Base-by-base conservation (phyloP, 2,329 filamentous ascomycete genomes). In the Trichoderma koningiopsis region DNA sequence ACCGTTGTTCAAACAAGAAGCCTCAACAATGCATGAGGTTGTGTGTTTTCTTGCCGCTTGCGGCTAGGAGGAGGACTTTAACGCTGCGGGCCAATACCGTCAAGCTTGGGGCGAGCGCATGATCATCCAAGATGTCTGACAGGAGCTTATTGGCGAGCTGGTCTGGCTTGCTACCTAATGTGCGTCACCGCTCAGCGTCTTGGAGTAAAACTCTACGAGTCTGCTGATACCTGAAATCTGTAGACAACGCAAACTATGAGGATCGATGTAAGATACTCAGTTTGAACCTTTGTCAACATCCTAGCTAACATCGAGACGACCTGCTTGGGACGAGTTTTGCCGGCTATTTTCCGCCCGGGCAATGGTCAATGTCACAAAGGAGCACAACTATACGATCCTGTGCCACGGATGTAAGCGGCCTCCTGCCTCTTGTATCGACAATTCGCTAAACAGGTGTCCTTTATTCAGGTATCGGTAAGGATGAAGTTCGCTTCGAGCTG, bases 131-230 rank as follows among this genome's bases (percentile, higher is more conserved):
- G 87, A 94, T 78, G 83, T 94, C 60, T 86, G 88, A 73, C 84
- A 85, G 74, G 90, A 92, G 79, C 92, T 94, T 76, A 85, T 94
- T 71, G 90, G 93, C 74, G 86, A 93, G 80, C 85, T 94, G 40
- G 91, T 90, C 83, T 93, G 89, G 85, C 89, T 87, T 66, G 91
- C 91, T 70, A 87, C 94, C 73, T 89, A 92, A 79, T 91, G 88
- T 71, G 59, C 29, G 29, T 29, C 29, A 5, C 29, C 29, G 29
- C 4, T 31, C 29, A 31, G 29, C 29, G 29, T 31, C 29, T 31
- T 31, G 29, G 29, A 31, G 29, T 27, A 27, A 31, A 31, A 7
- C 6, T 31, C 29, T 31, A 31, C 29, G 29, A 31, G 6, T 5
- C 29, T 61, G 40, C 64, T 56, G 19, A 61, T n/a, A 19, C 27